Evolutionary conservation across 2,329 filamentous ascomycete genomes (phyloP).

Genomic region (Byssochlamys sp.): DNA sequence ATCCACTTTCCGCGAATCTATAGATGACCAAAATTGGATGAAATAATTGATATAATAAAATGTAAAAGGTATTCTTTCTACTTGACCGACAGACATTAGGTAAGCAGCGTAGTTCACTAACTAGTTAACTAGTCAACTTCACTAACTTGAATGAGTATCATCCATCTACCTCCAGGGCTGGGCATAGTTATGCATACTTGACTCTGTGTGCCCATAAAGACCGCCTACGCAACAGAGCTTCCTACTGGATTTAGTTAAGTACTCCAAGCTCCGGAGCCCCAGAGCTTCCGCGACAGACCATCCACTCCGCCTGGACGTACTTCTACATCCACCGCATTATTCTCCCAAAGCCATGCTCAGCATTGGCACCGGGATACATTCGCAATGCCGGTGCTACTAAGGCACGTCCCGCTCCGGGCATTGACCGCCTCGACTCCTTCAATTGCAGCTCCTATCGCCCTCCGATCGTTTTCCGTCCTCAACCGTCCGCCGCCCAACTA

Average conservation of each 20-base stretch:
- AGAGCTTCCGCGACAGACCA: not conserved
- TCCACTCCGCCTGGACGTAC: not conserved
- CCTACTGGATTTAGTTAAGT: not conserved
- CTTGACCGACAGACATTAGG: not conserved
- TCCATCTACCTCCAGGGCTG: no score
- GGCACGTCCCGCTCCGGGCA: not conserved
- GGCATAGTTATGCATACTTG: not conserved
- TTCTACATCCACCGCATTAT: not conserved
- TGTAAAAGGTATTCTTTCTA: not conserved
- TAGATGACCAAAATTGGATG: not conserved
- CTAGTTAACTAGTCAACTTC: no score
- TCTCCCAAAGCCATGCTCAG: not conserved
- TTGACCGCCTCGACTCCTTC: not conserved
- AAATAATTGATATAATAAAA: not conserved
- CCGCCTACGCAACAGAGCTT: not conserved
- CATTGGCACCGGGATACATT: not conserved
- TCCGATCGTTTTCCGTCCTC: slow-evolving; percentile 64
- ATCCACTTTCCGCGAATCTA: not conserved
- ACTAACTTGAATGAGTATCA: no score
- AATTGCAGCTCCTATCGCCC: not conserved
- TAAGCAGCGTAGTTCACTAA: not conserved
- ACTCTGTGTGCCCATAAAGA: not conserved
- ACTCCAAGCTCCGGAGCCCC: not conserved
- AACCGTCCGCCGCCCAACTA: slow-evolving; percentile 81
- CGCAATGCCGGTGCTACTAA: not conserved